These are phyloP conservation scores for Saccharum officinarum DNA, from an alignment of 176 grass and related monocot species.

Conservation along the genomic window DNA sequence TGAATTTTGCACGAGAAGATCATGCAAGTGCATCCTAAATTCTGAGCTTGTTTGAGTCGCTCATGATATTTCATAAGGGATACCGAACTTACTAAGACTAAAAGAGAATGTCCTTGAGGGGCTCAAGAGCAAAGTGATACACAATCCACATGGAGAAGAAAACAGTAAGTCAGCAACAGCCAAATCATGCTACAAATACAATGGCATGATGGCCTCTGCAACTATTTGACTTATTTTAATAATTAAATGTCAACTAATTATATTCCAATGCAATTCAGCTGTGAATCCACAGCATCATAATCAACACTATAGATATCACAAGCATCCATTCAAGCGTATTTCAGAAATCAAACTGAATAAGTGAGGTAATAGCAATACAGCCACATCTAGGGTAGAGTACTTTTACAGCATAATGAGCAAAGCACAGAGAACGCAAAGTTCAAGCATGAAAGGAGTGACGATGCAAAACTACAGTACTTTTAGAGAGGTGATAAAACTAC, in stretches of 20 bases:
- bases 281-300: neutral
- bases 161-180: neutral
- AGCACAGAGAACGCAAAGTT: conserved; percentile 30
- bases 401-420: conserved; percentile 24
- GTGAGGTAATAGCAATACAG: conserved; percentile 7
- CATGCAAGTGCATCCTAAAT: neutral
- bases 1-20: neutral
- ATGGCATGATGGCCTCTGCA: neutral
- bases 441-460: conserved; percentile 19
- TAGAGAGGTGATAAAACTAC: conserved; percentile 26
- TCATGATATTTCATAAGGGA: neutral
- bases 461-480: conserved; percentile 35
- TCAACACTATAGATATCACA: neutral
- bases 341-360: conserved; percentile 19
- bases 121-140: neutral
- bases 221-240: neutral
- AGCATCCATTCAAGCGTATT: conserved; percentile 21
- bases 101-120: neutral
- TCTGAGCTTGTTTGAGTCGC: neutral
- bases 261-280: neutral
- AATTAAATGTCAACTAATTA: conserved; percentile 1
- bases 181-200: neutral
- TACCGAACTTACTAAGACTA: neutral
- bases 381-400: conserved; percentile 25
- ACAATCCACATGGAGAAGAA: neutral